These are phyloP conservation scores for Pelargonium exstipulatum DNA, from an alignment of 441 rosid genomes.

Conservation along the genomic window DNA sequence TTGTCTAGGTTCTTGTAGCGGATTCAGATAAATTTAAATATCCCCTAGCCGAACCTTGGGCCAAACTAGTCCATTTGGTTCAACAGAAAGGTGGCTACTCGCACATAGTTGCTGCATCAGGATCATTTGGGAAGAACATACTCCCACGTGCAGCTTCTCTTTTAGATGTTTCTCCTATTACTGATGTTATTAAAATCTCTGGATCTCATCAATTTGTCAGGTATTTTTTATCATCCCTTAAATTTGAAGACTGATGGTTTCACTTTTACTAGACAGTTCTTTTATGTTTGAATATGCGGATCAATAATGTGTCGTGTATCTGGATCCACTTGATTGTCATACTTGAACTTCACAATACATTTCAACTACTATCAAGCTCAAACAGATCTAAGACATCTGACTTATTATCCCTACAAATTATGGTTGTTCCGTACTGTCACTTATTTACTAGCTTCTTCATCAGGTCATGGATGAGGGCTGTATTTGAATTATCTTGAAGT, in stretches of 20 bases:
- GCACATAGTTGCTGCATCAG: conserved; percentile 60
- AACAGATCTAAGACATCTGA: not conserved
- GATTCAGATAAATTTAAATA: conserved; percentile 67
- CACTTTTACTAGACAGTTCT: not conserved
- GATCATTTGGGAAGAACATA: conserved; percentile 82
- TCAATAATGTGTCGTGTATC: not conserved
- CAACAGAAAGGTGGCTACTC: conserved; percentile 60
- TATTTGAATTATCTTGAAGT: not conserved
- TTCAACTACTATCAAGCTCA: not conserved
- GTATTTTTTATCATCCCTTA: conserved; percentile 26
- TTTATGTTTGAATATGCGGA: not conserved
- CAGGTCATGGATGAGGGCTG: not conserved
- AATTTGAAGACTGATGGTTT: not conserved
- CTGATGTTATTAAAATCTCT: conserved; percentile 68
- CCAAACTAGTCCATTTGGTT: conserved; percentile 63
- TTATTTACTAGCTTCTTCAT: not conserved
- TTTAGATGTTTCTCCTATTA: conserved; percentile 82
- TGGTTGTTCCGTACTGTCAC: not conserved
- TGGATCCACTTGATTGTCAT: not conserved
- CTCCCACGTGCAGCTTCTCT: conserved; percentile 87
- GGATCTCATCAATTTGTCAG: conserved; percentile 60
- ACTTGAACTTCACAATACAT: not conserved
- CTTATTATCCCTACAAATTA: not conserved
- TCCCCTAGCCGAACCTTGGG: conserved; percentile 87
- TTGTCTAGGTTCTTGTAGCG: conserved; percentile 68